Conservation (phyloP, 345 rosid genomes). For the Conringia planisiliqua region DNA sequence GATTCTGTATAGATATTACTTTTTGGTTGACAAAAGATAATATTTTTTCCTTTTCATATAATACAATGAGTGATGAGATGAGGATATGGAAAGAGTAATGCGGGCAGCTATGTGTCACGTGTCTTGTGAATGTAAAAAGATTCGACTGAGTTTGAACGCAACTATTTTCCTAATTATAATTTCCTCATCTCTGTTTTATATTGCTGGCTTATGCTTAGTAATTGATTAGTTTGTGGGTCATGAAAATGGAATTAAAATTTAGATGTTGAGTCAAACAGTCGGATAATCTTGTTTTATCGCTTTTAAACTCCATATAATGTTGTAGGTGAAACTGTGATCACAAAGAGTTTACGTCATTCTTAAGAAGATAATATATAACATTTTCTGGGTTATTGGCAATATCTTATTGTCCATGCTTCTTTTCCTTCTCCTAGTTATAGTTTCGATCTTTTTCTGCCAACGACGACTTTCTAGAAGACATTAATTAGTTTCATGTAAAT, state of each 20-base stretch:
- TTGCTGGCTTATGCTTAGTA: background rate
- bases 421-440: background rate
- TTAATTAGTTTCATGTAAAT: background rate
- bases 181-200: background rate
- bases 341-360: background rate
- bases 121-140: constrained; percentile 22
- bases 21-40: constrained; percentile 4
- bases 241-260: background rate
- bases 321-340: background rate
- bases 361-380: background rate
- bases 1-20: background rate
- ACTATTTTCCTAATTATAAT: background rate
- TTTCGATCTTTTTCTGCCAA: background rate
- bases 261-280: constrained; percentile 8
- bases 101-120: constrained; percentile 8
- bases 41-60: background rate
- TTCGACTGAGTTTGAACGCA: constrained; percentile 29
- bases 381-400: background rate
- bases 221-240: background rate
- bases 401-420: background rate
- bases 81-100: background rate
- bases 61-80: background rate
- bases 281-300: background rate
- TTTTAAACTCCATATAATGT: background rate
- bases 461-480: too few species aligned